Conservation (phyloP, 768 basidiomycete genomes). For the Podaxis mareebaensis region DNA sequence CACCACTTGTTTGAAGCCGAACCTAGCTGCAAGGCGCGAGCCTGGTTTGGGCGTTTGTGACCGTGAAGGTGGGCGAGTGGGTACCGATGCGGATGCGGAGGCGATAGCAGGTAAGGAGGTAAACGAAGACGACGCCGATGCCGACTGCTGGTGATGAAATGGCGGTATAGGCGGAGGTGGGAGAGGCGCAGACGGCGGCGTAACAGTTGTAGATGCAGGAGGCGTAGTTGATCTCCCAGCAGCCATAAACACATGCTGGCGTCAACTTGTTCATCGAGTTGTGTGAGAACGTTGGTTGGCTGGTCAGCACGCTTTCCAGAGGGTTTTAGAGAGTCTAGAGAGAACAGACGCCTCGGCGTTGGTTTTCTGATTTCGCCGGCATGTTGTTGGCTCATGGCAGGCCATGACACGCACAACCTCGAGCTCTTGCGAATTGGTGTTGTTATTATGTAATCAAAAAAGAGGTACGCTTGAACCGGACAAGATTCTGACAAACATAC, state of each 20-base stretch:
- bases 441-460: too few relatives aligned
- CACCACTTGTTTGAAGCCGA: constrained; percentile 66
- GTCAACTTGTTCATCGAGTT: neutral
- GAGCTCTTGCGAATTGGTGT: too few relatives aligned
- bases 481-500: too few relatives aligned
- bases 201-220: too few relatives aligned
- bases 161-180: neutral
- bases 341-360: constrained; percentile 24
- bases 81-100: constrained; percentile 21
- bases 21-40: constrained; percentile 28
- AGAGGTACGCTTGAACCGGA: too few relatives aligned
- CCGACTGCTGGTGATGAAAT: neutral
- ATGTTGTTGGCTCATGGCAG: neutral
- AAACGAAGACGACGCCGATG: too few relatives aligned
- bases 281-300: neutral
- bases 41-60: constrained; percentile 25
- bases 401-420: neutral
- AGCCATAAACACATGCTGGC: constrained; percentile 47
- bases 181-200: constrained; percentile 16
- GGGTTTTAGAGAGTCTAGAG: constrained; percentile 25
- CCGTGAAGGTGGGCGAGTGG: constrained; percentile 24
- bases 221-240: constrained; percentile 26
- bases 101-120: constrained; percentile 9
- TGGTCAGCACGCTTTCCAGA: constrained; percentile 18
- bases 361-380: constrained; percentile 16